These are phyloP conservation scores for Phyllosticta citrichinensis DNA, from an alignment of 2,329 filamentous ascomycete genomes.

Conservation along the genomic window DNA sequence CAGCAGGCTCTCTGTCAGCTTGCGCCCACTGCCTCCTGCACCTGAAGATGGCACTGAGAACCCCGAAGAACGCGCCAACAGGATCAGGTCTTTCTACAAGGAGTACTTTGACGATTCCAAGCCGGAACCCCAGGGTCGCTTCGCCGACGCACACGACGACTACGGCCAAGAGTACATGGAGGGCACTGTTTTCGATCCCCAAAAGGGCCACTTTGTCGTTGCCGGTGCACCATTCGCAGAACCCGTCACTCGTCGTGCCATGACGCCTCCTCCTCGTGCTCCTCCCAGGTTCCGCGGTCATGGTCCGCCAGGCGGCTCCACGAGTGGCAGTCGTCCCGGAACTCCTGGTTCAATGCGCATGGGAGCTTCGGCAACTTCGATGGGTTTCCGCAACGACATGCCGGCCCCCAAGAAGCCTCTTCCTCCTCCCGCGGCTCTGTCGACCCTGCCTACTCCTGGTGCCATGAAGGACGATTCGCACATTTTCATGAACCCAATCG, in stretches of 20 bases:
- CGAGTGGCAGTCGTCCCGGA: conserved; percentile 12
- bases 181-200: conserved; percentile 45
- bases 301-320: conserved; percentile 28
- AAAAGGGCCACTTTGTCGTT: conserved; percentile 54
- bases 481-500: conserved; percentile 56
- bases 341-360: conserved; percentile 16
- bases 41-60: conserved; percentile 72
- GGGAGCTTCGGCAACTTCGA: conserved; percentile 27
- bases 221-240: conserved; percentile 60
- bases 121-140: conserved; percentile 27
- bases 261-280: conserved; percentile 80
- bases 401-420: conserved; percentile 43
- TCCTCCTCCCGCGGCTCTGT: conserved; percentile 65
- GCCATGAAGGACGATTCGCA: conserved; percentile 71
- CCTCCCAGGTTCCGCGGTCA: conserved; percentile 43
- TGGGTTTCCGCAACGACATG: conserved; percentile 20
- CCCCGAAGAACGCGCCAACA: conserved; percentile 86
- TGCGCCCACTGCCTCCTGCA: conserved; percentile 67
- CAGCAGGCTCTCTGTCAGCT: conserved; percentile 47
- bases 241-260: conserved; percentile 76
- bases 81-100: conserved; percentile 98
- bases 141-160: conserved; percentile 60
- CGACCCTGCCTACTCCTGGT: conserved; percentile 72
- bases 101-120: conserved; percentile 93
- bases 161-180: conserved; percentile 60